Base-by-base conservation (phyloP, 129 eudicot species). In the Chrysanthemum makinoi region DNA sequence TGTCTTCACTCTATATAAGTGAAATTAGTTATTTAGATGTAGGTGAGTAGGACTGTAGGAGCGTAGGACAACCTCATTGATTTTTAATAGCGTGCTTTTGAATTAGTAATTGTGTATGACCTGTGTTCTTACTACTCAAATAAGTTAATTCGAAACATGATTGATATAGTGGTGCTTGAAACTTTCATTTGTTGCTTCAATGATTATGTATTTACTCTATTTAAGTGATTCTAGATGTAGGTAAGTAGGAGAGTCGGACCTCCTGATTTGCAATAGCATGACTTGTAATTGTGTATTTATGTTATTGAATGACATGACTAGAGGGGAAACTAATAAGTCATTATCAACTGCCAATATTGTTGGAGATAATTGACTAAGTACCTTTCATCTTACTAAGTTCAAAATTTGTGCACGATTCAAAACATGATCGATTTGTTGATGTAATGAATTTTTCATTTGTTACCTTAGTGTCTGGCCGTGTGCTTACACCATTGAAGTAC, bases 111-210 rank as follows among this genome's bases (percentile, higher is more conserved):
- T 28, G 33, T 28, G 33, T 28, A 28, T 28, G 33, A 28, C 70
- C 14, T 72, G 68, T 62, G 66, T 35, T 67, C 49, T 59, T 79
- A 67, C 70, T 66, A 54, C 22, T 65, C n/a, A 67, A 60, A 55
- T 62, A 53, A n/a, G 60, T 62, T 72, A 48, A 59, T 67, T 52
- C 66, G 51, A 68, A 58, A 3, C 66, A 66, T 16, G 16, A 48
- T 47, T 2, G 46, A 39, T 39, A 50, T 72, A 46, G 10, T 65
- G 78, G 22, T 56, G 61, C 7, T 14, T 19, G 50, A 48, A 47
- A n/a, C 58, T 69, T 14, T 72, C 56, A 17, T 72, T 57, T 71
- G 35, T 66, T 11, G 59, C 62, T 67, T 47, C 49, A 39, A 59
- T 30, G 4, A 49, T 7, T 39, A 39, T 6, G 46, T 39, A 8